phyloP scores from a whole-genome alignment of 2,329 filamentous ascomycete species.

The Penicillium sp. region DNA sequence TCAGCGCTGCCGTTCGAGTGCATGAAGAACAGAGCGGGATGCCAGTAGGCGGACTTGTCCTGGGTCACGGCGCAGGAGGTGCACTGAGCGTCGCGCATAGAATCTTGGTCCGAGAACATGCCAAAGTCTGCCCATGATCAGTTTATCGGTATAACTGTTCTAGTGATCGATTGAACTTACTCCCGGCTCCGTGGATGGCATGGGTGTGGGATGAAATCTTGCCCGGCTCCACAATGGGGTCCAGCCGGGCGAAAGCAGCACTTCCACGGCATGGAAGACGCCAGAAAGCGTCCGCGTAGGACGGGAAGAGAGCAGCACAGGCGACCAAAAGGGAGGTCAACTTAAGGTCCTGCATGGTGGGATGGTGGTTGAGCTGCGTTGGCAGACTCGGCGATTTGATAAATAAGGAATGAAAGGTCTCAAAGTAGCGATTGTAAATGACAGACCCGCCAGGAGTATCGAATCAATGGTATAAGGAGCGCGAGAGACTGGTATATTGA shows the following conservation, averaged over 20 bases:
- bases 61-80: conserved; percentile 75
- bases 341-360: conserved; percentile 21
- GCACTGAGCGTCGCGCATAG: conserved; percentile 62
- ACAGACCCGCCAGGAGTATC: conserved; percentile 21
- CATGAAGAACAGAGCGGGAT: conserved; percentile 72
- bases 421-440: conserved; percentile 6
- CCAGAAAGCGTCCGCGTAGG: conserved; percentile 67
- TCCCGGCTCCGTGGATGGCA: conserved; percentile 68
- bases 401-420: conserved; percentile 13
- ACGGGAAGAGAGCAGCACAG: conserved; percentile 30
- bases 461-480: conserved; percentile 15
- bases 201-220: conserved; percentile 64
- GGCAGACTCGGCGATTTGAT: conserved; percentile 4
- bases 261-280: conserved; percentile 77
- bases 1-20: conserved; percentile 64
- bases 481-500: conserved; percentile 1
- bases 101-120: conserved; percentile 53
- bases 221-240: conserved; percentile 68
- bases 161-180: conserved; percentile 52
- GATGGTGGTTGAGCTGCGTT: conserved; percentile 13
- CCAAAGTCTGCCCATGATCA: conserved; percentile 57
- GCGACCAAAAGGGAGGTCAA: conserved; percentile 24
- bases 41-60: conserved; percentile 89
- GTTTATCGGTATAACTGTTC: neutral
- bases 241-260: conserved; percentile 66